Conservation (phyloP, 208 protist species). For the Baffinella frigidus region DNA sequence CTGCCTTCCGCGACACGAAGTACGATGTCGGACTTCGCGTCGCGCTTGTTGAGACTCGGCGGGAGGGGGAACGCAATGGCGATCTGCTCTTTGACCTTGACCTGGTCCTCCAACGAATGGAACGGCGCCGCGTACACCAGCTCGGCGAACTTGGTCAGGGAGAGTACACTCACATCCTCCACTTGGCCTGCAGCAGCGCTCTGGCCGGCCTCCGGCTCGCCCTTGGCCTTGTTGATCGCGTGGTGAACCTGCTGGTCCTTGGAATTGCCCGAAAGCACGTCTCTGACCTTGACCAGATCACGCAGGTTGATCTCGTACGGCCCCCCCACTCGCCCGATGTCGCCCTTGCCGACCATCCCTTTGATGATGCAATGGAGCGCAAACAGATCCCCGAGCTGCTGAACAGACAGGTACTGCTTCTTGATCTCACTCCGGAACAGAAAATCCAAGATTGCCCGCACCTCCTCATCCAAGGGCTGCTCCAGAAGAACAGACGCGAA, state of each 20-base stretch:
- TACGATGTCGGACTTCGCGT: too few species aligned
- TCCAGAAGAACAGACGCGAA: background rate
- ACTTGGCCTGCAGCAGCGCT: too few species aligned
- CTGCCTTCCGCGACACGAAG: background rate
- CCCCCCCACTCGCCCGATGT: conserved; percentile 5
- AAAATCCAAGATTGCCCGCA: background rate
- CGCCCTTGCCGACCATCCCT: background rate
- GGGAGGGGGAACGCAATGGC: background rate
- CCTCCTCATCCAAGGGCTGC: background rate
- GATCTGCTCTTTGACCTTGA: background rate
- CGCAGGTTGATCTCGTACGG: conserved; percentile 45
- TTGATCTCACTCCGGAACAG: background rate
- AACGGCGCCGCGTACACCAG: conserved; percentile 22
- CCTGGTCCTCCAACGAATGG: background rate
- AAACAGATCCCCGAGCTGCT: background rate
- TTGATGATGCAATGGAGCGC: background rate
- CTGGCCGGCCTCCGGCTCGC: too few species aligned
- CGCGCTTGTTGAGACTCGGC: background rate
- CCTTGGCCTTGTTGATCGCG: background rate
- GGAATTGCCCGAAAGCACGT: conserved; percentile 6
- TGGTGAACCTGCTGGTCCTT: background rate
- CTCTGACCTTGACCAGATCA: background rate
- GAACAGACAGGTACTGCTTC: background rate
- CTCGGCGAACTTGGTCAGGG: background rate
- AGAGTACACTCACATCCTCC: background rate